These are phyloP conservation scores for Sporothrix inflata DNA, from an alignment of 2,329 filamentous ascomycete species.

Conservation along the genomic window DNA sequence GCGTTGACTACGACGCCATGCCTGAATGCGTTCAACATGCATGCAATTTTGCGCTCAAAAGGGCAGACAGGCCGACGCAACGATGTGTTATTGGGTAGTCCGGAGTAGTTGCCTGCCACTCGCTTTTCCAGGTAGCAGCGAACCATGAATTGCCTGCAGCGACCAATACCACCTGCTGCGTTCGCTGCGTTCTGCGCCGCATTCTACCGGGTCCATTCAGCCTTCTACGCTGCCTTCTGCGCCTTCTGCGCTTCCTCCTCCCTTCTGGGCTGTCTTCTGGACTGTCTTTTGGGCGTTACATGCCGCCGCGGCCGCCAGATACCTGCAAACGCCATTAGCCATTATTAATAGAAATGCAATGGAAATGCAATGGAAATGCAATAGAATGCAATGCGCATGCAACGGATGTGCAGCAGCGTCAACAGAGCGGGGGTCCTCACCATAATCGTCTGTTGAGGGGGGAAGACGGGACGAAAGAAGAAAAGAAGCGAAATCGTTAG, in stretches of 20 bases:
- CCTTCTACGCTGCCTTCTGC: background rate
- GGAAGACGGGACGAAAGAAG: background rate
- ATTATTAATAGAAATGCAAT: slow-evolving; percentile 5
- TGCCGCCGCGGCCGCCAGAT: slow-evolving; percentile 65
- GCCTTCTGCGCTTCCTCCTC: background rate
- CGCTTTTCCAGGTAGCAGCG: background rate
- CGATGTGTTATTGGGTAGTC: background rate
- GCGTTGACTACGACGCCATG: too few relatives aligned
- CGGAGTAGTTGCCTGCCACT: background rate
- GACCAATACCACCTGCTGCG: background rate
- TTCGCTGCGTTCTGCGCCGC: background rate
- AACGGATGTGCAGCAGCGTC: background rate
- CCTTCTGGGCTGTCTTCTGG: slow-evolving; percentile 37
- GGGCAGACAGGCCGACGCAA: background rate
- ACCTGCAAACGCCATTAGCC: slow-evolving; percentile 49
- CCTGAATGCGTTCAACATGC: too few relatives aligned
- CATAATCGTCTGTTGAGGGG: background rate
- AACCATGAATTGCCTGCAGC: background rate
- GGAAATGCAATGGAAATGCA: background rate
- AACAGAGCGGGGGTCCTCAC: background rate
- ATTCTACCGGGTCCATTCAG: background rate
- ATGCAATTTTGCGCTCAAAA: background rate
- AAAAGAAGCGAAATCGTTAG: background rate
- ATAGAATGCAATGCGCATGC: background rate
- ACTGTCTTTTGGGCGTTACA: slow-evolving; percentile 49